These are phyloP conservation scores for Triangularia verruculosa DNA, from an alignment of 2,329 filamentous ascomycete species.

Conservation along the genomic window DNA sequence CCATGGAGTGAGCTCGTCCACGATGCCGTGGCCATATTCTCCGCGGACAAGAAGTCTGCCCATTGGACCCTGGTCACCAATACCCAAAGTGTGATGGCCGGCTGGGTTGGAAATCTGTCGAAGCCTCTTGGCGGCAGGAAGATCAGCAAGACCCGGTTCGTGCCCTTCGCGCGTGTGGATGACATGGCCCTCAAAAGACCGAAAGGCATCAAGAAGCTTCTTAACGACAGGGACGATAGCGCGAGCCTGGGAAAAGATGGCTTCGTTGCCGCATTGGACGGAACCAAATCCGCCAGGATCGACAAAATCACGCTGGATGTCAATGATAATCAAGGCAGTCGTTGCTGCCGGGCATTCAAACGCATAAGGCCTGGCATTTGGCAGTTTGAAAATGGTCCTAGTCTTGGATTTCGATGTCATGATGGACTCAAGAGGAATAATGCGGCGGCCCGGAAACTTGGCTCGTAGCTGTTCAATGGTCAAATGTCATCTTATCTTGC, in stretches of 20 bases:
- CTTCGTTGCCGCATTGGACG: slow-evolving; percentile 43
- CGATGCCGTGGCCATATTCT: slow-evolving; percentile 53
- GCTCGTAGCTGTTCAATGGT: not conserved
- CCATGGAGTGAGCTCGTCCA: slow-evolving; percentile 50
- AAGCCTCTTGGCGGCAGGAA: slow-evolving; percentile 48
- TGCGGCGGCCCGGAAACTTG: too few relatives aligned
- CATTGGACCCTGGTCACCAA: slow-evolving; percentile 52
- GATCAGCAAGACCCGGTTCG: slow-evolving; percentile 49
- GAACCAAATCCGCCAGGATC: slow-evolving; percentile 47
- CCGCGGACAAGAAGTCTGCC: slow-evolving; percentile 52
- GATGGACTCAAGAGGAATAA: not conserved
- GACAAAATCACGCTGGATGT: slow-evolving; percentile 54
- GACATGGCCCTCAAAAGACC: slow-evolving; percentile 39
- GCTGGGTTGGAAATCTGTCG: slow-evolving; percentile 46
- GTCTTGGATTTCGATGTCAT: not conserved
- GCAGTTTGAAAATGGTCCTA: slow-evolving; percentile 14
- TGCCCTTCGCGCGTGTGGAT: slow-evolving; percentile 53
- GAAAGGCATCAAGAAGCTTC: slow-evolving; percentile 41
- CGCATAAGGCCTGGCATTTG: slow-evolving; percentile 29
- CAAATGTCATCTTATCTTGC: not conserved
- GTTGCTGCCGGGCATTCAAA: slow-evolving; percentile 38
- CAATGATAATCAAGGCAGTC: slow-evolving; percentile 52
- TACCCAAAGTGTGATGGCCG: slow-evolving; percentile 39
- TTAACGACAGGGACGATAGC: slow-evolving; percentile 43
- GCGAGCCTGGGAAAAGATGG: slow-evolving; percentile 35